A percentile compares a stretch with the other conserved stretches of the same genome.
Conservation (phyloP, 2,329 filamentous ascomycete genomes). For the Pseudofabraea citricarpa region DNA sequence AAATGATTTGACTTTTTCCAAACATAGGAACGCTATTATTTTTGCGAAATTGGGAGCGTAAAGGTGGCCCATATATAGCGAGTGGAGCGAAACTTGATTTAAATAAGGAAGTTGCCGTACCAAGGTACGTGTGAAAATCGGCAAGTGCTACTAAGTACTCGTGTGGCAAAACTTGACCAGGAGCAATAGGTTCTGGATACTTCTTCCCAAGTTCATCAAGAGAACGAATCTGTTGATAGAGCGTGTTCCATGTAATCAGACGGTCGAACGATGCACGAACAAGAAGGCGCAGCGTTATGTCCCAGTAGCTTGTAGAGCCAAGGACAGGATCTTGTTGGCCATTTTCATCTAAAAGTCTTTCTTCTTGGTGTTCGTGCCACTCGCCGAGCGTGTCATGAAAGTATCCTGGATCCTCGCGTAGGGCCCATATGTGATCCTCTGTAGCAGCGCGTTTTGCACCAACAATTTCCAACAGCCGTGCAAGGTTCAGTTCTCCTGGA, state of each 20-base stretch:
- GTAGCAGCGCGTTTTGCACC: slow-evolving; percentile 33
- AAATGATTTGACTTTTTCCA: too few relatives aligned
- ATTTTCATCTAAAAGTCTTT: slow-evolving; percentile 34
- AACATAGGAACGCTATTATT: too few relatives aligned
- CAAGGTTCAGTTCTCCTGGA: slow-evolving; percentile 40
- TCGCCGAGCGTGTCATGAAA: slow-evolving; percentile 38
- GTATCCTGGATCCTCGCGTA: slow-evolving; percentile 54
- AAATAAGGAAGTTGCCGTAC: too few relatives aligned
- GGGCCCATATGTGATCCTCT: slow-evolving; percentile 47
- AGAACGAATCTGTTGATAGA: too few relatives aligned
- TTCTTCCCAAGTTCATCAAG: too few relatives aligned
- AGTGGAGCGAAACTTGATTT: too few relatives aligned
- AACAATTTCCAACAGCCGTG: slow-evolving; percentile 37
- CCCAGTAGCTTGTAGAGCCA: background rate
- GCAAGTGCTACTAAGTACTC: too few relatives aligned
- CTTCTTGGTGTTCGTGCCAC: slow-evolving; percentile 40
- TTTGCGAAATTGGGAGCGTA: too few relatives aligned
- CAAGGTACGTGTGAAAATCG: too few relatives aligned
- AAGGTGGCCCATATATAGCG: too few relatives aligned
- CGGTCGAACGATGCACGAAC: background rate
- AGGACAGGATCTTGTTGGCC: slow-evolving; percentile 15
- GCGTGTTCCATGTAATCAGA: background rate
- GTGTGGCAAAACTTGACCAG: too few relatives aligned
- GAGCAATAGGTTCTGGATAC: too few relatives aligned
- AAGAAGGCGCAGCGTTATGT: background rate